Percentiles rank a stretch among this genome's conserved stretches.
Conservation (phyloP, 2,329 filamentous ascomycete species). For the Cladosporium sp. region DNA sequence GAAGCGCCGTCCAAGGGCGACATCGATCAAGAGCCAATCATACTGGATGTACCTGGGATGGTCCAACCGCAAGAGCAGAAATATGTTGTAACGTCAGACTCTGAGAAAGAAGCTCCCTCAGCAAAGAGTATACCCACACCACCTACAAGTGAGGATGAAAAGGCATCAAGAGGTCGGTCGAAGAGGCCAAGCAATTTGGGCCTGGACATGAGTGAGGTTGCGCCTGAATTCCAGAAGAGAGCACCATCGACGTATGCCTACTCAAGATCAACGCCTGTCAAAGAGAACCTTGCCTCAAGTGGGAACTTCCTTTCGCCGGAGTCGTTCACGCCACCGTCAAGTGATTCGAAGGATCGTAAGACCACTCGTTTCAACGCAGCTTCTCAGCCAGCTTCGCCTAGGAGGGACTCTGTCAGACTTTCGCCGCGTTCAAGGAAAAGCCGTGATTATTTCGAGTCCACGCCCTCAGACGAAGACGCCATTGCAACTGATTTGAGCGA, state of each 20-base stretch:
- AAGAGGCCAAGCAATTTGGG: conserved; percentile 36
- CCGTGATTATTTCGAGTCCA: conserved; percentile 32
- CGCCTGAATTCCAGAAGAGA: conserved; percentile 45
- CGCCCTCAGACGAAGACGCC: conserved; percentile 28
- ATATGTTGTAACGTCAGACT: conserved; percentile 58
- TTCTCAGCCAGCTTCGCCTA: conserved; percentile 29
- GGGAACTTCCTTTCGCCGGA: conserved; percentile 54
- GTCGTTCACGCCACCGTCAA: conserved; percentile 44
- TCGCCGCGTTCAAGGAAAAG: conserved; percentile 29
- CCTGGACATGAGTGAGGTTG: conserved; percentile 39
- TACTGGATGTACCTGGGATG: conserved; percentile 58
- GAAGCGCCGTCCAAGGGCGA: conserved; percentile 64
- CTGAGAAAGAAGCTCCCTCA: conserved; percentile 23
- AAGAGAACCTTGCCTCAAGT: conserved; percentile 38
- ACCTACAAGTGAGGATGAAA: conserved; percentile 43
- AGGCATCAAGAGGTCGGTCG: conserved; percentile 28
- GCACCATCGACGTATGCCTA: conserved; percentile 51
- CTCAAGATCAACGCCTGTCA: conserved; percentile 41
- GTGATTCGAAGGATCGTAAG: conserved; percentile 17
- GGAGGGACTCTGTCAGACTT: conserved; percentile 30
- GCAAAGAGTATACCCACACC: conserved; percentile 35
- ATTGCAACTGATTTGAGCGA: conserved; percentile 29
- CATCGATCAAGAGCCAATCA: conserved; percentile 67
- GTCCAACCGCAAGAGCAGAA: conserved; percentile 55
- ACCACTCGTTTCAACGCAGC: conserved; percentile 16